Evolutionary conservation across 495 filamentous ascomycete genomes (phyloP), one percentile per base, ranked within the genome.

Genomic region (Xeromyces bisporus): DNA sequence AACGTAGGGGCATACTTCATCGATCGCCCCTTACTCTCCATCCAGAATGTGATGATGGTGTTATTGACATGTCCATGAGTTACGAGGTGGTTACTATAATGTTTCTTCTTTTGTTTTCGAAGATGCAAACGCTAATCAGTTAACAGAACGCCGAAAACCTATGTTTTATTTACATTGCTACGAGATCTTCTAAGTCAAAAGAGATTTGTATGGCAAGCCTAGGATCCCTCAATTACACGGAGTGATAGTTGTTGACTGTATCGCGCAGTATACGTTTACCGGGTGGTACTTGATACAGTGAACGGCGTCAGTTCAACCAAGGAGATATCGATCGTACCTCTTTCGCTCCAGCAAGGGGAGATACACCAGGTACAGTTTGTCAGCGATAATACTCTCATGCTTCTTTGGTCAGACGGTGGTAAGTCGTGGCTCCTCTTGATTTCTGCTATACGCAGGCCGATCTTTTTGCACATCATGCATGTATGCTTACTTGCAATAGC

Each of bases 221-320:
- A 21, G 14, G 11, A 14, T 23, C 3, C 12, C 25, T 12, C 11
- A 26, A 25, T 15, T 16, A 18, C 10, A 33, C 2, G 26, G 2
- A 10, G 5, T 10, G 9, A 35, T 9, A 23, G 32, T 4, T 36
- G 7, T 32, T 23, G 14, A 37, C 20, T 17, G 26, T 16, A 14
- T 21, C 15, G 24, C 20, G 21, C 33, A 73, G 66, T 71, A 15
- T 53, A 56, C 31, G 44, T 73, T 20, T 67, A 66, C 32, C 55
- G 63, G n/a, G 48, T 62, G 10, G 42, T 54, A 2, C 46, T 73
- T 8, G 43, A 55, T 21, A 62, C 60, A 3, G 47, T 55, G 25
- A 70, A 69, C 31, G 71, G 71, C 6, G 56, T 75, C 28, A 75
- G 69, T 38, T 64, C 68, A 9, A 60, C 60, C 0, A 44, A 51